Base-by-base conservation (phyloP, 1,284 basidiomycete genomes). In the Cryptococcus hybrid region DNA sequence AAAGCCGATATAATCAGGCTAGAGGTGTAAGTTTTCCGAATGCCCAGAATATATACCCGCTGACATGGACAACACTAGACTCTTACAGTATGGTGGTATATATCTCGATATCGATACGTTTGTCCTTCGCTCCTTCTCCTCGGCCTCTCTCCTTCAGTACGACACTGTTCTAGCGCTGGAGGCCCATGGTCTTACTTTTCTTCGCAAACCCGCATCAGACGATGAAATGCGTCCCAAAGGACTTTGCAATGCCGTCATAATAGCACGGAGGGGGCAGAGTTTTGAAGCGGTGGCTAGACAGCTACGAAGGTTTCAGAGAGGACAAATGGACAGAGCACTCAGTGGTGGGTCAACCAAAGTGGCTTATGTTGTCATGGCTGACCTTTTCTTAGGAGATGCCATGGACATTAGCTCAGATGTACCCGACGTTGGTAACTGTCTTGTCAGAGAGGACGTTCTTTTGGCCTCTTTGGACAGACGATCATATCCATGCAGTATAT, bases 161-260 rank as follows among this genome's bases (percentile, higher is more conserved):
- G 70, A 75, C 37, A 71, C 68, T 0, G 78, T 80, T 8, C 61
- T 80, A 56, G 78, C 64, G 7, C 74, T 79, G 67, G 79, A 80
- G 59, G 74, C 76, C 1, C 59, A 59, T 30, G 58, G 51, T 13
- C 56, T 69, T 3, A 57, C 61, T 5, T 63, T 67, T 37, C 45
- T 65, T 8, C 54, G 63, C 36, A 54, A 57, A 8, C 56, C 54
- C 9, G 47, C 43, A 12, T 60, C 57, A 13, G 68, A 70, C 51
- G 63, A 66, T 44, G 68, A 69, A 47, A 70, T 75, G 55, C 58
- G 66, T 3, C 75, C 76, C 3, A 72, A 74, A 46, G 78, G 79
- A 0, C 63, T 80, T 3, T 80, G 79, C 59, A 80, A 80, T 61
- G 79, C 78, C 42, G 66, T 80, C 42, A 79, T 80, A 44, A 62